These are phyloP conservation scores for Xylaria sp. DNA, from an alignment of 2,329 filamentous ascomycete species.

Conservation along the genomic window DNA sequence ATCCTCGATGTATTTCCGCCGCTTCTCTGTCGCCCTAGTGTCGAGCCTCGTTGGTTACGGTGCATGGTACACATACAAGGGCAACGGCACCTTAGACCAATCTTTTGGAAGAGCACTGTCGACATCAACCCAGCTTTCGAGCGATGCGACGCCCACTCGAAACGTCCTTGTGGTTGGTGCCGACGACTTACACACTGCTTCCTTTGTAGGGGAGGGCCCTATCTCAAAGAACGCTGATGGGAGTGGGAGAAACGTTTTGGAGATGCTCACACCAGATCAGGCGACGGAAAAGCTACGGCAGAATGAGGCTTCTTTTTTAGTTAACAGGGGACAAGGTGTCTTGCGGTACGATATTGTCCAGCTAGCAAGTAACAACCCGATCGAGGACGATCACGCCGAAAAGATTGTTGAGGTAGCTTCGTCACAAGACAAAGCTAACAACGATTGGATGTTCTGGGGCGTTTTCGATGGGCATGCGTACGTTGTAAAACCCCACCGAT, in stretches of 20 bases:
- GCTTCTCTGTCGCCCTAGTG: constrained; percentile 72
- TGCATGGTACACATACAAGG: constrained; percentile 78
- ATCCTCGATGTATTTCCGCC: constrained; percentile 80
- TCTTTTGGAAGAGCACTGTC: constrained; percentile 53
- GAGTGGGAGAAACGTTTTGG: constrained; percentile 84
- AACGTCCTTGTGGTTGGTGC: constrained; percentile 88
- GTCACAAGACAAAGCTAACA: constrained; percentile 61
- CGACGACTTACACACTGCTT: constrained; percentile 88
- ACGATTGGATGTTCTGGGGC: constrained; percentile 99
- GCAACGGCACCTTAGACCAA: constrained; percentile 51
- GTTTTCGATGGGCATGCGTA: constrained; percentile 98
- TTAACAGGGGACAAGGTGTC: constrained; percentile 89
- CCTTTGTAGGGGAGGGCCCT: constrained; percentile 84
- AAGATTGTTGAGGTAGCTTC: constrained; percentile 93
- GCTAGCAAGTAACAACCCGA: constrained; percentile 94
- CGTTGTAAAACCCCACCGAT: constrained; percentile 48
- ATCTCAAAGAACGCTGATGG: constrained; percentile 89
- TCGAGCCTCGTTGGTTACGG: constrained; percentile 79
- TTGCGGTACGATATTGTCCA: constrained; percentile 95
- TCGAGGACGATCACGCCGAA: constrained; percentile 97
- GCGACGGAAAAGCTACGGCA: constrained; percentile 88
- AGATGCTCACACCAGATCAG: constrained; percentile 97
- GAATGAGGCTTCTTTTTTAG: constrained; percentile 90
- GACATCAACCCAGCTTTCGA: constrained; percentile 49
- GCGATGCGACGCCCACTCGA: constrained; percentile 61